Base-by-base conservation (phyloP, 2,329 filamentous ascomycete species). In the Penicillium brevicompactum region DNA sequence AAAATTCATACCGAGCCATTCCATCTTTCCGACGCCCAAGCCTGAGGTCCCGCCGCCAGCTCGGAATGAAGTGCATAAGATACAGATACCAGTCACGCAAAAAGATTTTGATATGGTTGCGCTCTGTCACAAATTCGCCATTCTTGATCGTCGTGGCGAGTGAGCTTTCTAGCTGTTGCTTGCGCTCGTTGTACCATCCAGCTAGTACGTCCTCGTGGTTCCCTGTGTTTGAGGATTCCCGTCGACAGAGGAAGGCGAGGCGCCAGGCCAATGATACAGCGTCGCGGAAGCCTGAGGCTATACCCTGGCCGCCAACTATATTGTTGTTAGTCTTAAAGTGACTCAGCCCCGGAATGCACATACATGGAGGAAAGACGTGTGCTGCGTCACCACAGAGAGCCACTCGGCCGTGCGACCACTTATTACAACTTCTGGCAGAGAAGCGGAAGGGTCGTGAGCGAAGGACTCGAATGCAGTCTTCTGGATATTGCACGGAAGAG, bases 331-430 rank as follows among this genome's bases (percentile, higher is more conserved):
- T 22, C 6, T 18, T 37, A 7, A 21, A 3, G 1, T 5, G 7
- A 16, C 4, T 6, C 1, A 21, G 16, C 1, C 7, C 18, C 8
- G 5, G 21, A 5, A 18, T 5, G 8, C 8, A 63, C 67, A 53
- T 61, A 74, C 71, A 82, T 2, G 80, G 80, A 5, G 80, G 80
- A 54, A 82, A 82, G 4, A 82, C 80, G 62, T 82, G 80, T 2
- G 80, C 80, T 5, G 80, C 73, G 57, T 82, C 80, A 14, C 80
- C 80, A 41, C 74, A 76, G 0, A 83, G 66, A 24, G 81, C 70
- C 0, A 74, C 75, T 9, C 72, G 63, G 11, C 68, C 69, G 31
- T 71, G 59, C 18, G 72, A 71, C 80, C 80, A 83, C 34, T 67
- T 71, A 54, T 82, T 81, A 54, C 77, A 78, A 41, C 75, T 75